Evolutionary conservation across 108 stramenopile species (phyloP).

Genomic region (Nannochloropsis gaditana): DNA sequence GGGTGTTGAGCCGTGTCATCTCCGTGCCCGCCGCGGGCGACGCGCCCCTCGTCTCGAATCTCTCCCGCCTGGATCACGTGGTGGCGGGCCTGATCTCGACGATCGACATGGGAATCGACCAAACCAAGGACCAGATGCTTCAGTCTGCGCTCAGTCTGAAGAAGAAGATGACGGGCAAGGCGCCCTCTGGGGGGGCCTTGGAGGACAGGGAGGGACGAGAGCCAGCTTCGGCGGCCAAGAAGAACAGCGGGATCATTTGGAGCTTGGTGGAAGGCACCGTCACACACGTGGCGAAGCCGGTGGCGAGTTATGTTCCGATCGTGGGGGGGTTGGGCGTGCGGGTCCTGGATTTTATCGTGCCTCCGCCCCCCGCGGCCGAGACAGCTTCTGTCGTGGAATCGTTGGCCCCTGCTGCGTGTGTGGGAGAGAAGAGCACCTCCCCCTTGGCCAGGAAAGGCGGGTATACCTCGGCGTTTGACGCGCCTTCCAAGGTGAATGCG

Average conservation of each 20-base stretch:
- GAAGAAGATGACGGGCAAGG: neutral
- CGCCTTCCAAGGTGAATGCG: neutral
- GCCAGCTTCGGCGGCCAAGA: neutral
- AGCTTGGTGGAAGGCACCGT: neutral
- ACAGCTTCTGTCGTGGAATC: too few relatives aligned
- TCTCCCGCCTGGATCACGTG: neutral
- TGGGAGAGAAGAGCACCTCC: neutral
- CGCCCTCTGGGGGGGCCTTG: too few relatives aligned
- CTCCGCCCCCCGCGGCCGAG: neutral
- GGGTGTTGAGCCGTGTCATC: neutral
- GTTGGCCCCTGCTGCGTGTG: neutral
- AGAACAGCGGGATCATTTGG: neutral
- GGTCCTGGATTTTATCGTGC: neutral
- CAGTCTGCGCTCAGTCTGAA: neutral
- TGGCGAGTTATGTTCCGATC: neutral
- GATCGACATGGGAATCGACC: neutral
- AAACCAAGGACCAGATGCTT: neutral
- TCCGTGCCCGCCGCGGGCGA: neutral
- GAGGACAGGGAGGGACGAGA: neutral
- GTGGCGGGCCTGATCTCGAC: neutral
- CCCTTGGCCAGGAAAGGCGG: neutral
- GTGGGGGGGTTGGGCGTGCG: conserved; percentile 1
- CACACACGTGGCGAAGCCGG: neutral
- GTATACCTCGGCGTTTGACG: neutral
- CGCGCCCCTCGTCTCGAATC: neutral